phyloP scores from a whole-genome alignment of 2,329 filamentous ascomycete species.

The Sclerotinia borealis region DNA sequence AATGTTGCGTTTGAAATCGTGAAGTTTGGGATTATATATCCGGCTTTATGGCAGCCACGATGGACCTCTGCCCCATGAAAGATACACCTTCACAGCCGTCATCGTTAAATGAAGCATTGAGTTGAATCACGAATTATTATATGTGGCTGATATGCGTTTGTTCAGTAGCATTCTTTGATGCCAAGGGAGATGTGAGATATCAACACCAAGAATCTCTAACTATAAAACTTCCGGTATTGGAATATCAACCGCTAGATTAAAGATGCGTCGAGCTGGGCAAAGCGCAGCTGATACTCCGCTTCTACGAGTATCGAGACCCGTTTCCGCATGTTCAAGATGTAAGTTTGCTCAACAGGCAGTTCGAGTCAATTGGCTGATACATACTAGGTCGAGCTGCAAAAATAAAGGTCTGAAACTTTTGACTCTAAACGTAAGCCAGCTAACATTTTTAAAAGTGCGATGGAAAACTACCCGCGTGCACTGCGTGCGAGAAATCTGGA shows the following conservation, averaged over 20 bases:
- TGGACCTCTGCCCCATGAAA: background rate
- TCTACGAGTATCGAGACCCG: conserved; percentile 69
- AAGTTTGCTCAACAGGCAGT: conserved; percentile 24
- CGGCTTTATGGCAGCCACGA: background rate
- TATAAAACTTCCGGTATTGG: background rate
- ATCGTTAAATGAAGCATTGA: background rate
- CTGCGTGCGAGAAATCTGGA: conserved; percentile 88
- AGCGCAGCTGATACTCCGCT: conserved; percentile 43
- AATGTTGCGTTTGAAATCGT: background rate
- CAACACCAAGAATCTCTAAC: background rate
- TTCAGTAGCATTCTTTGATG: background rate
- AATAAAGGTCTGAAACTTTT: conserved; percentile 60
- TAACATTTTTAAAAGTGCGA: conserved; percentile 58
- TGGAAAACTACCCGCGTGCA: conserved; percentile 90
- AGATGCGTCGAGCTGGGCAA: conserved; percentile 21
- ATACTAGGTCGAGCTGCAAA: conserved; percentile 71
- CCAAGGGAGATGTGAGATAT: background rate
- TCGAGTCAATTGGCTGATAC: background rate
- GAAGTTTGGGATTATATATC: background rate
- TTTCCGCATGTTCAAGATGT: conserved; percentile 75
- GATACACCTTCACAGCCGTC: background rate
- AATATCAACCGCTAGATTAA: background rate
- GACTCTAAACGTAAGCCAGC: conserved; percentile 7
- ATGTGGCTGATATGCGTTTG: background rate
- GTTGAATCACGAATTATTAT: background rate